Percentiles rank a stretch among this genome's conserved stretches.
These are phyloP conservation scores for Papiliotrema fonsecae DNA, from an alignment of 1,284 basidiomycete species.

Conservation along the genomic window DNA sequence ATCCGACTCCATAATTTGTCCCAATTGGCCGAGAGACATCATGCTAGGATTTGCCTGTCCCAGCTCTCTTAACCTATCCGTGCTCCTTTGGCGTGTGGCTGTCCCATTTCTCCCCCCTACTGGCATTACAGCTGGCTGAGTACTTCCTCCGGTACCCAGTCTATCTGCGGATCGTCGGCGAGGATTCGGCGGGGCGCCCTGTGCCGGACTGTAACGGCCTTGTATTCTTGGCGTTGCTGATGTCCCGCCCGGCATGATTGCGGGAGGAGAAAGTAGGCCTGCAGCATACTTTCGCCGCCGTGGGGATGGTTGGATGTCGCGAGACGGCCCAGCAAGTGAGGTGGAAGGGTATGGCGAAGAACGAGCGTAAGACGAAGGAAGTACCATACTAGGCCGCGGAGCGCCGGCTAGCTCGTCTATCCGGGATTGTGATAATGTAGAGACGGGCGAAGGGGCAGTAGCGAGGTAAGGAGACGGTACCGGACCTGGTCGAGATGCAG, in stretches of 20 bases:
- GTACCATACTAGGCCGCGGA: slow-evolving; percentile 6
- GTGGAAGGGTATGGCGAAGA: slow-evolving; percentile 2
- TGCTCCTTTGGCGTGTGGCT: slow-evolving; percentile 11
- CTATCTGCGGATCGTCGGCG: slow-evolving; percentile 18
- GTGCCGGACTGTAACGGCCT: background rate
- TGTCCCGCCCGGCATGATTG: slow-evolving; percentile 33
- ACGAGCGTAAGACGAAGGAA: slow-evolving; percentile 17
- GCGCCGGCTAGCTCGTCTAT: background rate
- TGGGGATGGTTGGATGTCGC: background rate
- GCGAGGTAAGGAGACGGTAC: background rate
- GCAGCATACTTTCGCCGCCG: slow-evolving; percentile 19
- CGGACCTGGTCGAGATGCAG: background rate
- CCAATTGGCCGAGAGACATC: slow-evolving; percentile 27
- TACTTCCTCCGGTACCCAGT: slow-evolving; percentile 6
- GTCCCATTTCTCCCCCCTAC: background rate
- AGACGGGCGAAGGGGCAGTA: background rate
- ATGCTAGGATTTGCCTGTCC: slow-evolving; percentile 19
- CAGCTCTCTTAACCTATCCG: slow-evolving; percentile 22
- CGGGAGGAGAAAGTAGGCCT: slow-evolving; percentile 28
- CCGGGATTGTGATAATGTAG: background rate
- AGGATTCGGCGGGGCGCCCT: slow-evolving; percentile 4
- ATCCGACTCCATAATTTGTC: slow-evolving; percentile 25
- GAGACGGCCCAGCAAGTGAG: background rate
- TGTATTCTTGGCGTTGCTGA: slow-evolving; percentile 22
- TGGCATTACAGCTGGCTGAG: background rate